A percentile compares a stretch with the other conserved stretches of the same genome.
Conservation (phyloP, 1,139 yeast species). For the Nadsonia commutata region DNA sequence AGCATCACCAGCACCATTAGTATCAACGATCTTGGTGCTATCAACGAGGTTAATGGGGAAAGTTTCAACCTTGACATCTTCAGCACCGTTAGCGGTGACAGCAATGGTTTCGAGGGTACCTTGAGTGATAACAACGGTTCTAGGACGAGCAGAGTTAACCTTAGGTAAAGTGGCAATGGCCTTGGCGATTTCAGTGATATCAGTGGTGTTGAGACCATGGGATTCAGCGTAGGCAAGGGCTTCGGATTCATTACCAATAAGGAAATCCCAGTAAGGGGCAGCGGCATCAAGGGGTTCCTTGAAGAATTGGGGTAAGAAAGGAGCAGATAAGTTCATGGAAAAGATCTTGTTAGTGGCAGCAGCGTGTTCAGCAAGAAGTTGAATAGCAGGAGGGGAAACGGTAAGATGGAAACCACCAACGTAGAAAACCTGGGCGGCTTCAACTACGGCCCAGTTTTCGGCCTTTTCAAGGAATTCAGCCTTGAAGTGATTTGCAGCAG, state of each 20-base stretch:
- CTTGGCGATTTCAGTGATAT: slow-evolving; percentile 68
- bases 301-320: slow-evolving; percentile 91
- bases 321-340: slow-evolving; percentile 83
- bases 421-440: slow-evolving; percentile 68
- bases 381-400: slow-evolving; percentile 90
- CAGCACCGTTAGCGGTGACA: slow-evolving; percentile 29
- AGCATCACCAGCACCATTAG: slow-evolving; percentile 99
- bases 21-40: slow-evolving; percentile 57
- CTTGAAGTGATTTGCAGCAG: slow-evolving; percentile 95
- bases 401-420: slow-evolving; percentile 98
- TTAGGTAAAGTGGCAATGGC: slow-evolving; percentile 68
- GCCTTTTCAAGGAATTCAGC: slow-evolving; percentile 76
- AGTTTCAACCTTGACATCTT: slow-evolving; percentile 30
- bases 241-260: slow-evolving; percentile 94
- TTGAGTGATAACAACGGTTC: slow-evolving; percentile 69
- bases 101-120: slow-evolving; percentile 78
- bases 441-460: slow-evolving; percentile 81
- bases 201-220: slow-evolving; percentile 45
- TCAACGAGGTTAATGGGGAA: slow-evolving; percentile 63
- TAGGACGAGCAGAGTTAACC: slow-evolving; percentile 51
- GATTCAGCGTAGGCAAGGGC: slow-evolving; percentile 90
- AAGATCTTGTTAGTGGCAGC: slow-evolving; percentile 74
- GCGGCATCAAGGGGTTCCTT: slow-evolving; percentile 75
- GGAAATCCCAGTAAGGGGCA: slow-evolving; percentile 77
- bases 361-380: slow-evolving; percentile 79